These are phyloP conservation scores for Monilinia polystroma DNA, from an alignment of 2,329 filamentous ascomycete genomes.

Conservation along the genomic window DNA sequence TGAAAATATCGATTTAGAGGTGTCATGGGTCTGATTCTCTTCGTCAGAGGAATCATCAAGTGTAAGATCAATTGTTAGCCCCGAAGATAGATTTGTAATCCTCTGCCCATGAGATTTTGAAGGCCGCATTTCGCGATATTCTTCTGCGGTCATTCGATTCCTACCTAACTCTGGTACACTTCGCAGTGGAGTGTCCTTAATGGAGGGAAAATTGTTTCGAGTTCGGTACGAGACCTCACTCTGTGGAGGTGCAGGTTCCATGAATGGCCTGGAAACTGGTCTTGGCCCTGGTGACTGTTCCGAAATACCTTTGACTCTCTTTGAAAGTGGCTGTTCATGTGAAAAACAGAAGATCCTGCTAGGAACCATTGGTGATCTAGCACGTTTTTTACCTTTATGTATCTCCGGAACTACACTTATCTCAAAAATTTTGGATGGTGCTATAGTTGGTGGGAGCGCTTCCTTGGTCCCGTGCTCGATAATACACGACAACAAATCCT, in stretches of 20 bases:
- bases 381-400: neutral
- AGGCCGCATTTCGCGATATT: neutral
- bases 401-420: neutral
- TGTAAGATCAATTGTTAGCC: neutral
- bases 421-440: too few relatives aligned
- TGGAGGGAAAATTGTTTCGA: neutral
- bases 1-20: neutral
- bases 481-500: constrained; percentile 29
- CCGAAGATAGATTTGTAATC: neutral
- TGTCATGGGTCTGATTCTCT: neutral
- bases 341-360: neutral
- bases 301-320: neutral
- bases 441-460: neutral
- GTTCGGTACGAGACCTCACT: neutral
- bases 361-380: neutral
- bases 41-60: constrained; percentile 2
- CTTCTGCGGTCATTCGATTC: neutral
- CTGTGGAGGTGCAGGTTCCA: neutral
- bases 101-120: neutral
- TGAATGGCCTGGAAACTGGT: neutral
- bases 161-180: neutral
- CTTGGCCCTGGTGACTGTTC: neutral
- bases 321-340: neutral
- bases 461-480: constrained; percentile 25
- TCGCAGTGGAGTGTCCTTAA: neutral